phyloP scores from a whole-genome alignment of 148 eudicot species.

The Vaccinium vitisidaea region DNA sequence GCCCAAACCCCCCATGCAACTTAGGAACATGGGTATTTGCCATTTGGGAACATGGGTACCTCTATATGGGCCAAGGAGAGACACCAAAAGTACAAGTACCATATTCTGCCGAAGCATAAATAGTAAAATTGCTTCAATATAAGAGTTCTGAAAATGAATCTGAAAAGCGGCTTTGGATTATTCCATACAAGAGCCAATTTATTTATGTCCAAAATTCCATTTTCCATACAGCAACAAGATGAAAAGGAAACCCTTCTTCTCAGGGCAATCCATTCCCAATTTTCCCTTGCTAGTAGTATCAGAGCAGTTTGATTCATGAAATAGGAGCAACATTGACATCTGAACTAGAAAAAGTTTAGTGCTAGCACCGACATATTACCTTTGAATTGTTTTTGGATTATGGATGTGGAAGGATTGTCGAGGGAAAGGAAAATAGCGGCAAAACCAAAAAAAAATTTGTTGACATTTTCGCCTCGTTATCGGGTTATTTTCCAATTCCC shows the following conservation, averaged over 20 bases:
- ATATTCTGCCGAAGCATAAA: neutral
- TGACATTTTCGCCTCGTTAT: neutral
- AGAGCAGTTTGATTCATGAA: slow-evolving; percentile 1
- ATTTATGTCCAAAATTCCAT: neutral
- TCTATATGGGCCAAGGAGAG: neutral
- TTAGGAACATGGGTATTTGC: too few species aligned
- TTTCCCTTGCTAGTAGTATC: neutral
- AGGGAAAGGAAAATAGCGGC: neutral
- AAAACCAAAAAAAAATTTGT: neutral
- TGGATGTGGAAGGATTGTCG: neutral
- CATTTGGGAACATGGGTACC: too few species aligned
- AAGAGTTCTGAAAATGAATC: neutral
- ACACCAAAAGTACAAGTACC: neutral
- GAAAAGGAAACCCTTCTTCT: neutral
- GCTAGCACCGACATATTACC: neutral
- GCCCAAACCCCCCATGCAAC: too few species aligned
- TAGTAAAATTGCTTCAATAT: neutral
- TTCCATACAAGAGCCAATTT: neutral
- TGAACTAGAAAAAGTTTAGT: neutral
- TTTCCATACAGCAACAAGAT: neutral
- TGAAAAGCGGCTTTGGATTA: neutral
- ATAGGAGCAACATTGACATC: neutral
- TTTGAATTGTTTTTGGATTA: neutral
- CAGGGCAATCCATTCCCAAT: neutral
- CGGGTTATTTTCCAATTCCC: neutral